Conservation (phyloP, 164 flowering plant species). For the Vitis labrusca region DNA sequence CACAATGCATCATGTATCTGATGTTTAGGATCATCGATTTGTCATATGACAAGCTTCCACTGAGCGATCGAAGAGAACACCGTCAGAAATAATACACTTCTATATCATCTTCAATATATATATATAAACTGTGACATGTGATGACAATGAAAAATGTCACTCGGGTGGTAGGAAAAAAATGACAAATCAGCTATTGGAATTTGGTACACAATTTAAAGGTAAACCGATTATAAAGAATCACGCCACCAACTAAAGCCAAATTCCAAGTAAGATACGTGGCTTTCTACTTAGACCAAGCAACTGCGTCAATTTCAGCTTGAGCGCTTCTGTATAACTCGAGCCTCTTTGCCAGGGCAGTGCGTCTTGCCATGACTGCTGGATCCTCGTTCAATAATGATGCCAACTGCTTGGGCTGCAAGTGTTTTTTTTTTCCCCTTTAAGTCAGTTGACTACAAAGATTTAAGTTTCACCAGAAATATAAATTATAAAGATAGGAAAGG, state of each 20-base stretch:
- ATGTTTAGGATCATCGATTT: too few relatives aligned
- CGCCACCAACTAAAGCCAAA: neutral
- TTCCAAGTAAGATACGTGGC: neutral
- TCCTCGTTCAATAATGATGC: constrained; percentile 78
- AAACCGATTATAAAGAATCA: too few relatives aligned
- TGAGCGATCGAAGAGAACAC: too few relatives aligned
- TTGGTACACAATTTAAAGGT: too few relatives aligned
- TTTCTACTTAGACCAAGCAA: constrained; percentile 61
- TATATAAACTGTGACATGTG: too few relatives aligned
- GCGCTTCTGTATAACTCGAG: constrained; percentile 86
- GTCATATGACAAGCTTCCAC: too few relatives aligned
- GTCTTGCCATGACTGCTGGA: constrained; percentile 89
- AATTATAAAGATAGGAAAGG: neutral
- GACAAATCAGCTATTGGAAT: too few relatives aligned
- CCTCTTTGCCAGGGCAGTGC: constrained; percentile 71
- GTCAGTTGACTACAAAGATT: neutral
- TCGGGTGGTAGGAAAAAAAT: too few relatives aligned
- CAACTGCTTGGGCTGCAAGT: constrained; percentile 60
- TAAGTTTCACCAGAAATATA: neutral
- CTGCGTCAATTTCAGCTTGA: constrained; percentile 74
- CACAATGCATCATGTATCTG: too few relatives aligned
- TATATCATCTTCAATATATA: too few relatives aligned
- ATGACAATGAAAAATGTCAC: too few relatives aligned
- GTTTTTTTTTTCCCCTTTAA: neutral
- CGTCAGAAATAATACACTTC: too few relatives aligned